A percentile compares a stretch with the other conserved stretches of the same genome.
These are phyloP conservation scores for Suillus plorans DNA, from an alignment of 768 basidiomycete genomes.

Conservation along the genomic window DNA sequence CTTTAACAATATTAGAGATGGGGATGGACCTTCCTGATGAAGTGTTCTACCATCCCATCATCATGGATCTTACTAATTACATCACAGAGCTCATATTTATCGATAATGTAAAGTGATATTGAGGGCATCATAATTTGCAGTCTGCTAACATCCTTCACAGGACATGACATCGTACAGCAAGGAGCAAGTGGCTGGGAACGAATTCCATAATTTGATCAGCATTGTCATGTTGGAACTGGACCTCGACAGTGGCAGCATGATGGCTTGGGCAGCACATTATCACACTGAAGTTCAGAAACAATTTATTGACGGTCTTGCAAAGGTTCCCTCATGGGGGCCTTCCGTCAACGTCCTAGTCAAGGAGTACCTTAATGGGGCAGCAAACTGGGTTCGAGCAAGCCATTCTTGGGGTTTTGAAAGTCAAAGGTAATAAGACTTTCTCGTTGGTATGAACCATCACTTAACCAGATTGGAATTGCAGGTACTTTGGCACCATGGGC, in stretches of 20 bases:
- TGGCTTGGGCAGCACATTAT: constrained; percentile 22
- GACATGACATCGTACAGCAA: constrained; percentile 37
- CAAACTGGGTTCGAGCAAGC: constrained; percentile 23
- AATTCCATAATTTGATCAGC: constrained; percentile 34
- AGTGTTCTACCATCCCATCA: constrained; percentile 26
- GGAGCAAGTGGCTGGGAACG: constrained; percentile 35
- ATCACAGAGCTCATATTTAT: constrained; percentile 23
- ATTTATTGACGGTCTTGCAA: constrained; percentile 22
- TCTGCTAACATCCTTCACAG: constrained; percentile 14
- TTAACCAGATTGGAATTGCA: neutral
- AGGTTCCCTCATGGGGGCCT: constrained; percentile 28
- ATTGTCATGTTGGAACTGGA: constrained; percentile 30
- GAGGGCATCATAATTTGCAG: neutral
- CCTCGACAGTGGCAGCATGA: constrained; percentile 25
- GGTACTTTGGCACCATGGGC: constrained; percentile 32
- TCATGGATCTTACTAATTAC: constrained; percentile 11
- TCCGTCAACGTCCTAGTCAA: constrained; percentile 23
- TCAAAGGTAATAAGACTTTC: neutral
- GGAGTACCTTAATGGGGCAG: constrained; percentile 24
- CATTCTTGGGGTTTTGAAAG: constrained; percentile 32
- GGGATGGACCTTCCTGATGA: constrained; percentile 33
- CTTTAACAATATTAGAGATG: constrained; percentile 30
- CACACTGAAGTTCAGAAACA: constrained; percentile 12
- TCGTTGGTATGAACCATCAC: neutral
- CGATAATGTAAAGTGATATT: constrained; percentile 20